These are phyloP conservation scores for Tulasnella calospora DNA, from an alignment of 768 basidiomycete species.

Conservation along the genomic window DNA sequence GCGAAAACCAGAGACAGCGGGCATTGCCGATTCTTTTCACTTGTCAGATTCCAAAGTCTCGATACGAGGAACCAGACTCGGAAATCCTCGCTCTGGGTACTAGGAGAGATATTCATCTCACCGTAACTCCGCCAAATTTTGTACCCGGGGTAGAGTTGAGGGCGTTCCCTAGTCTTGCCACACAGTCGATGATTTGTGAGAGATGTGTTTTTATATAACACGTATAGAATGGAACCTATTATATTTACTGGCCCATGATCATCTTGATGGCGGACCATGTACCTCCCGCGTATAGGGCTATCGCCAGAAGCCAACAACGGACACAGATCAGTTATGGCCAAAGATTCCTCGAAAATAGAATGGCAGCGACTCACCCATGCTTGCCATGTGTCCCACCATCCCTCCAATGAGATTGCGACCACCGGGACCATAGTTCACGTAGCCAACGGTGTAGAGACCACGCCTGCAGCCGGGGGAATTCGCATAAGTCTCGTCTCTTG, in stretches of 20 bases:
- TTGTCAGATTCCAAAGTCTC: too few relatives aligned
- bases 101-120: too few relatives aligned
- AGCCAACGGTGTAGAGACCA: constrained; percentile 15
- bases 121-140: too few relatives aligned
- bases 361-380: background rate
- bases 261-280: constrained; percentile 1
- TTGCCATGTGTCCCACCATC: background rate
- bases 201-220: background rate
- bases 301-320: background rate
- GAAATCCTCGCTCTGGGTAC: too few relatives aligned
- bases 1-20: too few relatives aligned
- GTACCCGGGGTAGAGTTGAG: too few relatives aligned
- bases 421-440: background rate
- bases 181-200: background rate
- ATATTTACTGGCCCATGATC: background rate
- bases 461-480: background rate
- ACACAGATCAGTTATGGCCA: background rate
- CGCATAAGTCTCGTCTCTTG: background rate
- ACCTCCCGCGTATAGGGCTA: background rate
- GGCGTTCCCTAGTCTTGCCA: too few relatives aligned
- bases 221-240: background rate
- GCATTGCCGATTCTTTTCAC: too few relatives aligned
- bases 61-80: too few relatives aligned
- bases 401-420: constrained; percentile 6
- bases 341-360: background rate